Evolutionary conservation across 805 yeast genomes (phyloP).

Genomic region (Pichia occidentalis): DNA sequence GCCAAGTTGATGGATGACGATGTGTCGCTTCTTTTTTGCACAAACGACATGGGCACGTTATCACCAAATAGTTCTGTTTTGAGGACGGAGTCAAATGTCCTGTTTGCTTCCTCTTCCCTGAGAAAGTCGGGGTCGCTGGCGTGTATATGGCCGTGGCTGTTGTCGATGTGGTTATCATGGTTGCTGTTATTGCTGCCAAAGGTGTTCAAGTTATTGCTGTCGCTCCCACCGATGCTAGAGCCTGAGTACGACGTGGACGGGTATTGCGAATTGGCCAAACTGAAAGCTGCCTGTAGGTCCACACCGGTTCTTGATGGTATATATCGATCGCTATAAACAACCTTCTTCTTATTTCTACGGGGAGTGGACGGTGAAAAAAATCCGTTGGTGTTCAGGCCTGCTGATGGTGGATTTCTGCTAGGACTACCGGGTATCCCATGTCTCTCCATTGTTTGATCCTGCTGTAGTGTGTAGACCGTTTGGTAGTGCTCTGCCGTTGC

Average conservation of each 20-base stretch:
- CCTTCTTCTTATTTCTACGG: slow-evolving; percentile 37
- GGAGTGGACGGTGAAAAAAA: slow-evolving; percentile 38
- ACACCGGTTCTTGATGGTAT: slow-evolving; percentile 85
- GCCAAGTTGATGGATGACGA: slow-evolving; percentile 8
- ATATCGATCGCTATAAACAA: slow-evolving; percentile 72
- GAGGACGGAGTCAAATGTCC: slow-evolving; percentile 78
- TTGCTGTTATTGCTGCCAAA: background rate
- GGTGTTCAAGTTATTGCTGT: background rate
- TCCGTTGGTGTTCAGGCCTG: slow-evolving; percentile 13
- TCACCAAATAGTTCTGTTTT: slow-evolving; percentile 91
- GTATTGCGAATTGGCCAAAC: slow-evolving; percentile 31
- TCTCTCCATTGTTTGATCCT: slow-evolving; percentile 4
- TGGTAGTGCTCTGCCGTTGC: background rate
- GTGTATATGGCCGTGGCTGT: too few relatives aligned
- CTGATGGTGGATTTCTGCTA: slow-evolving; percentile 2
- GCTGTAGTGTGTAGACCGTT: too few relatives aligned
- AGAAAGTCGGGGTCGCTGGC: slow-evolving; percentile 63
- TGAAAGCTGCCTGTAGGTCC: slow-evolving; percentile 80
- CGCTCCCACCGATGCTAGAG: background rate
- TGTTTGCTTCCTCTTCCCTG: slow-evolving; percentile 75
- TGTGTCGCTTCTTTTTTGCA: slow-evolving; percentile 8
- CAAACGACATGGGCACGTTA: slow-evolving; percentile 46
- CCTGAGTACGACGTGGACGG: slow-evolving; percentile 26
- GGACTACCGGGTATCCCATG: background rate
- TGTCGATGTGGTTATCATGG: background rate